A percentile compares a stretch with the other conserved stretches of the same genome.
These are phyloP conservation scores for Phytopythium oedochilum DNA, from an alignment of 352 stramenopile species.

Conservation along the genomic window DNA sequence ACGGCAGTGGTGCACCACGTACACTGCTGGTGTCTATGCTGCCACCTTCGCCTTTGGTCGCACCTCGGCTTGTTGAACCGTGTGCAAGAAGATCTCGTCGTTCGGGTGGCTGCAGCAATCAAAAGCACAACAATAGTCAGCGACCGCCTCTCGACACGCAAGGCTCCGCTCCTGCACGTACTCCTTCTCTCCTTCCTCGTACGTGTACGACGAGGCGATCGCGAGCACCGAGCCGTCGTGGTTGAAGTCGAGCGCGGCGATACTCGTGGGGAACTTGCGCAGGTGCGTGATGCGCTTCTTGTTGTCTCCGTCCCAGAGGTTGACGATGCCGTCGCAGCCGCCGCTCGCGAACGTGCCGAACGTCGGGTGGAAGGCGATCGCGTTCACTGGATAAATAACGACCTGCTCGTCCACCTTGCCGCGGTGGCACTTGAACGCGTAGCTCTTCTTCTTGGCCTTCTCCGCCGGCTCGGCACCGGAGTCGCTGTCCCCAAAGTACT, in stretches of 20 bases:
- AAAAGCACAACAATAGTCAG: slow-evolving; percentile 2
- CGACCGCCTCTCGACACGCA: neutral
- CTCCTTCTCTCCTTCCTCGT: slow-evolving; percentile 97
- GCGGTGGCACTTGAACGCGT: slow-evolving; percentile 98
- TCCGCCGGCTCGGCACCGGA: slow-evolving; percentile 4
- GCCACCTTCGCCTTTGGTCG: slow-evolving; percentile 62
- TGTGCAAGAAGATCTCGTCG: slow-evolving; percentile 93
- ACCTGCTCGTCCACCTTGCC: slow-evolving; percentile 79
- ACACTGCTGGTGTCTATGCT: slow-evolving; percentile 2
- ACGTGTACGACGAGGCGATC: slow-evolving; percentile 96
- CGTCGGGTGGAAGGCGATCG: slow-evolving; percentile 93
- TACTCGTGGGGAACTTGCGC: slow-evolving; percentile 76
- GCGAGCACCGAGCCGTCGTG: slow-evolving; percentile 90
- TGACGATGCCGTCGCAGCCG: slow-evolving; percentile 92
- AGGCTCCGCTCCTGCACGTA: slow-evolving; percentile 35
- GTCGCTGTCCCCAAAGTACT: slow-evolving; percentile 87
- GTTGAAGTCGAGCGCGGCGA: slow-evolving; percentile 94
- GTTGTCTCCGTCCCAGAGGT: slow-evolving; percentile 93
- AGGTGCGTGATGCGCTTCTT: slow-evolving; percentile 94
- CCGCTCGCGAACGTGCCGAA: slow-evolving; percentile 95
- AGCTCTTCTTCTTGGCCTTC: slow-evolving; percentile 63
- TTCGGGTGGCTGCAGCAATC: slow-evolving; percentile 73
- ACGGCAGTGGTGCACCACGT: too few relatives aligned
- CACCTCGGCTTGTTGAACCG: slow-evolving; percentile 86
- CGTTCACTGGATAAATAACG: slow-evolving; percentile 95